These are phyloP conservation scores for Penicillium sp. DNA, from an alignment of 2,329 filamentous ascomycete species.

Conservation along the genomic window DNA sequence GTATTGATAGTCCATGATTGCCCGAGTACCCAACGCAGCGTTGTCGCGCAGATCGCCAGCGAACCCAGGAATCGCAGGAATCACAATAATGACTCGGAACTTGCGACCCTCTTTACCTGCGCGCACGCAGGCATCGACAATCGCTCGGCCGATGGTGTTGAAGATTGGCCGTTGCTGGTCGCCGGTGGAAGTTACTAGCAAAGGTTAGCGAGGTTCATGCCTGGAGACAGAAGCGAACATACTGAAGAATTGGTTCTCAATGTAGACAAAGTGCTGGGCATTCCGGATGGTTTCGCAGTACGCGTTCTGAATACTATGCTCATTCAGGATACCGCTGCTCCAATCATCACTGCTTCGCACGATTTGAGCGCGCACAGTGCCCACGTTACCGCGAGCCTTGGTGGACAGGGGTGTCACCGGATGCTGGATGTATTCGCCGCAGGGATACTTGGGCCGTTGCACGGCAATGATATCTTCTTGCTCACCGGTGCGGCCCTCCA, in stretches of 20 bases:
- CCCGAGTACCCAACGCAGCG: constrained; percentile 79
- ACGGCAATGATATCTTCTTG: constrained; percentile 86
- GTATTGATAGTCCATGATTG: constrained; percentile 99
- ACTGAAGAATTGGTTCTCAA: constrained; percentile 98
- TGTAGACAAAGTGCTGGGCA: constrained; percentile 91
- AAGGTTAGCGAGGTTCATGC: constrained; percentile 22
- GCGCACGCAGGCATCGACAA: constrained; percentile 83
- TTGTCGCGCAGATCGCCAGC: constrained; percentile 83
- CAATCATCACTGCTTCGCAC: constrained; percentile 90
- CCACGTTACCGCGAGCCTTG: constrained; percentile 64
- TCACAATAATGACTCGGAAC: constrained; percentile 85
- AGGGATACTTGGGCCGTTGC: constrained; percentile 82
- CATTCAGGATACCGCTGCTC: constrained; percentile 82
- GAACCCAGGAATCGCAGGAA: constrained; percentile 90
- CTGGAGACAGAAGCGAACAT: constrained; percentile 23
- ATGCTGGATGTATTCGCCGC: constrained; percentile 82
- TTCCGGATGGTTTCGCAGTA: constrained; percentile 82
- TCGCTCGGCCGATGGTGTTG: constrained; percentile 83
- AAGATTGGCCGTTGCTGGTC: constrained; percentile 81
- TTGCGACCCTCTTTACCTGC: constrained; percentile 81
- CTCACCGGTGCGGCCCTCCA: constrained; percentile 72
- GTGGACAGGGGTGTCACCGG: constrained; percentile 67
- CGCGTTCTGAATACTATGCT: constrained; percentile 83
- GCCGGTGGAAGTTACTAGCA: constrained; percentile 74
- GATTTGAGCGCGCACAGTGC: constrained; percentile 77